phyloP scores from a whole-genome alignment of 1,284 basidiomycete species.

The Quambalaria eucalypti region DNA sequence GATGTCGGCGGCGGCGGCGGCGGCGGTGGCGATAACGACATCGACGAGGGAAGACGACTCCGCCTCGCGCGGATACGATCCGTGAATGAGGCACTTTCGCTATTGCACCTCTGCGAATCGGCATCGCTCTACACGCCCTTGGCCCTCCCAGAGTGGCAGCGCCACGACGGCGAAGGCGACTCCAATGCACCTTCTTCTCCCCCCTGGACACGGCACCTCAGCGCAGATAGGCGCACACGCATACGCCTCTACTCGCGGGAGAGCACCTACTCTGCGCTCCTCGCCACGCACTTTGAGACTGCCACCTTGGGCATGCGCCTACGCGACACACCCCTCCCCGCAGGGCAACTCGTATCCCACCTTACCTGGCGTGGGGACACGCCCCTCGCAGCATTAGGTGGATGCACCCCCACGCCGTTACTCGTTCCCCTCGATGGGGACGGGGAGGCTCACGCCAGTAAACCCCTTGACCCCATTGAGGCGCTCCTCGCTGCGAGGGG shows the following conservation, averaged over 20 bases:
- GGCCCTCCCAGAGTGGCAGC: neutral
- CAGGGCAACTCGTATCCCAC: neutral
- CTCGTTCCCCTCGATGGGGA: neutral
- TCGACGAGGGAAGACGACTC: too few relatives aligned
- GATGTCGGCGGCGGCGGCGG: neutral
- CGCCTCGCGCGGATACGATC: neutral
- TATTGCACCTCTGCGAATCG: neutral
- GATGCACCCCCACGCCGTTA: neutral
- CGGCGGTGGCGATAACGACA: neutral
- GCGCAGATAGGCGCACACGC: neutral
- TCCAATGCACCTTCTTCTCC: too few relatives aligned
- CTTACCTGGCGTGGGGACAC: neutral
- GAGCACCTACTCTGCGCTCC: neutral
- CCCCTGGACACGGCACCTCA: neutral
- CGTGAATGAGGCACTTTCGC: neutral
- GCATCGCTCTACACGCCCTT: neutral
- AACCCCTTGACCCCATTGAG: neutral
- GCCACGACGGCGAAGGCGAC: neutral
- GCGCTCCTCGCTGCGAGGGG: neutral
- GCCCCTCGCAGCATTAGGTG: neutral
- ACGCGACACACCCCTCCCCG: neutral
- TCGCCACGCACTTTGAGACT: neutral
- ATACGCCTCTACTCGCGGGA: neutral
- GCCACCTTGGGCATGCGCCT: neutral
- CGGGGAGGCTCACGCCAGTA: neutral